A percentile compares a stretch with the other conserved stretches of the same genome.
Conservation (phyloP, 164 flowering plant genomes). For the Vitis rupestris region DNA sequence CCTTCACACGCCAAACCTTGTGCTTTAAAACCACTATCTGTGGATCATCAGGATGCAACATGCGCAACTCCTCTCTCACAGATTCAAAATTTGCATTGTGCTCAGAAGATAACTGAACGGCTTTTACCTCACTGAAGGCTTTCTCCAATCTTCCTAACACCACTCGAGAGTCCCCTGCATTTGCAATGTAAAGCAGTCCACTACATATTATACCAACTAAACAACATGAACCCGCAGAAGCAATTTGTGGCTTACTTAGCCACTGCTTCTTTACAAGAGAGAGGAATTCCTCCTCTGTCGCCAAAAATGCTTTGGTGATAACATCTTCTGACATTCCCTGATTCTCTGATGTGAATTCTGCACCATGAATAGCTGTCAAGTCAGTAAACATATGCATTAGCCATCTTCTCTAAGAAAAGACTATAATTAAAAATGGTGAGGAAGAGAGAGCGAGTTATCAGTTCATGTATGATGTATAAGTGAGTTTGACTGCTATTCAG, state of each 20-base stretch:
- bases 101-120: conserved; percentile 79
- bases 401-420: neutral
- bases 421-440: neutral
- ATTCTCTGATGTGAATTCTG: conserved; percentile 66
- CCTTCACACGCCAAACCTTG: conserved; percentile 97
- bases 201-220: conserved; percentile 76
- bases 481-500: too few relatives aligned
- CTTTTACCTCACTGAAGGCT: conserved; percentile 43
- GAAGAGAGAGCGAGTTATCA: neutral
- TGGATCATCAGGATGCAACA: conserved; percentile 87
- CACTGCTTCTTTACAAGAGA: conserved; percentile 63
- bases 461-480: neutral
- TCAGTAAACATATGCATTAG: conserved; percentile 24
- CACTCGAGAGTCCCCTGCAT: conserved; percentile 84
- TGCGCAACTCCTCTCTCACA: conserved; percentile 74
- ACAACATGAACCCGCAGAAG: conserved; percentile 93
- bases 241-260: conserved; percentile 67
- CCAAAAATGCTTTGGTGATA: conserved; percentile 63
- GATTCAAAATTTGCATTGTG: conserved; percentile 83
- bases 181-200: conserved; percentile 76
- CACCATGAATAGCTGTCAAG: conserved; percentile 39
- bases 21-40: conserved; percentile 89
- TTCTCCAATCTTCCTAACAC: conserved; percentile 75
- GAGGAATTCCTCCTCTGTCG: conserved; percentile 79
- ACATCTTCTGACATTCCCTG: conserved; percentile 67